Percentiles rank a stretch among this genome's conserved stretches.
Evolutionary conservation across 1,284 basidiomycete genomes (phyloP).

Genomic region (Malassezia slooffiae): DNA sequence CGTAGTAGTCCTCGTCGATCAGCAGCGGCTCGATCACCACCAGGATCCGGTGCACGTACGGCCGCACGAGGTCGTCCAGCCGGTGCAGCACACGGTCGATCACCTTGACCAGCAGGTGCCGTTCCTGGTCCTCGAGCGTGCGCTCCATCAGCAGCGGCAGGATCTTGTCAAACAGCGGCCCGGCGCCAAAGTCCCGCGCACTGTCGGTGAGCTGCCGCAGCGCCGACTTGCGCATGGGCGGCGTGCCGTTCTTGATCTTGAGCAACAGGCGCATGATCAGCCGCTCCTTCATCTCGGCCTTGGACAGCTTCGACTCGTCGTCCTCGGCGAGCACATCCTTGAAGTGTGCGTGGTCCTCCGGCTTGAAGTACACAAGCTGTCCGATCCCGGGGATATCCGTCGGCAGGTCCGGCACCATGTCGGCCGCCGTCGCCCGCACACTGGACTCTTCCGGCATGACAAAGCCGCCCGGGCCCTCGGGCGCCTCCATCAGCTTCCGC

Average conservation of each 20-base stretch:
- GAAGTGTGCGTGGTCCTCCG: slow-evolving; percentile 95
- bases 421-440: slow-evolving; percentile 71
- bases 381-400: slow-evolving; percentile 98
- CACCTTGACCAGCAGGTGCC: slow-evolving; percentile 95
- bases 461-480: slow-evolving; percentile 64
- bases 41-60: slow-evolving; percentile 97
- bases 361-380: slow-evolving; percentile 92
- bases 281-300: slow-evolving; percentile 98
- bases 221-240: slow-evolving; percentile 93
- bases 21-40: slow-evolving; percentile 98
- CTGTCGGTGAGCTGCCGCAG: slow-evolving; percentile 98
- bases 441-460: slow-evolving; percentile 90
- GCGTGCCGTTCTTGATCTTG: slow-evolving; percentile 99
- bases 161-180: slow-evolving; percentile 99
- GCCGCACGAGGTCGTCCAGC: slow-evolving; percentile 93
- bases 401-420: slow-evolving; percentile 78
- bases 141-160: slow-evolving; percentile 96
- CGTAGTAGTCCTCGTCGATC: slow-evolving; percentile 99
- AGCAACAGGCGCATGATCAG: slow-evolving; percentile 99
- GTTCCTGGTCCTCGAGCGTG: slow-evolving; percentile 95
- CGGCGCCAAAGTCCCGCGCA: slow-evolving; percentile 93
- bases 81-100: slow-evolving; percentile 98
- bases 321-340: slow-evolving; percentile 90
- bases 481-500: slow-evolving; percentile 62
- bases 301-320: slow-evolving; percentile 66